Conservation (phyloP, 192 early-diverging fungal genomes). For the Mortierella antarctica region DNA sequence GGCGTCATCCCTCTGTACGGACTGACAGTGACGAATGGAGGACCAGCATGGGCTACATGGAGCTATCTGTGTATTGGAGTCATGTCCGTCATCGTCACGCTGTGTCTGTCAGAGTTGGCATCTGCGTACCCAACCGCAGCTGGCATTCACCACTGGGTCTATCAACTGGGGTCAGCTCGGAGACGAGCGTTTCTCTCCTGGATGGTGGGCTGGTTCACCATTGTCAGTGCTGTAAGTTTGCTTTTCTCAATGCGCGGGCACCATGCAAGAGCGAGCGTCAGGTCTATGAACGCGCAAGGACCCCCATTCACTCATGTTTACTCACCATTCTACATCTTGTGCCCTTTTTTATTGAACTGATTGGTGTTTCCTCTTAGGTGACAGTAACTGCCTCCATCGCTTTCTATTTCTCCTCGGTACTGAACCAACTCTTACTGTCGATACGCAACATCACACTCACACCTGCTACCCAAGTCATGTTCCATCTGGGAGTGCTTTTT, state of each 20-base stretch:
- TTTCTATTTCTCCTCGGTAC: conserved; percentile 37
- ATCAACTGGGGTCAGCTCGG: conserved; percentile 23
- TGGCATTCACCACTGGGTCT: conserved; percentile 44
- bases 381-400: conserved; percentile 31
- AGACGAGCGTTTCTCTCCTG: conserved; percentile 28
- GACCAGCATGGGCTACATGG: conserved; percentile 44
- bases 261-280: too few relatives aligned
- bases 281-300: too few relatives aligned
- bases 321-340: neutral
- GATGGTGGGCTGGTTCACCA: conserved; percentile 49
- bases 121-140: conserved; percentile 45
- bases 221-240: conserved; percentile 30
- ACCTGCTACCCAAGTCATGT: conserved; percentile 32
- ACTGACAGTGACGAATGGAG: conserved; percentile 27
- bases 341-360: neutral
- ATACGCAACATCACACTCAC: conserved; percentile 16
- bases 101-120: conserved; percentile 37
- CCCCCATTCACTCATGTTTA: too few relatives aligned
- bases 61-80: conserved; percentile 23
- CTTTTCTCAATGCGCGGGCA: neutral
- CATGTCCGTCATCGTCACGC: conserved; percentile 26
- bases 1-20: conserved; percentile 38
- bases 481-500: conserved; percentile 32
- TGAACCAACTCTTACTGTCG: conserved; percentile 27
- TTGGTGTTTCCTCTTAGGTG: conserved; percentile 14